Evolutionary conservation across 495 filamentous ascomycete genomes (phyloP).

Genomic region (Hypoxylon fragiforme): DNA sequence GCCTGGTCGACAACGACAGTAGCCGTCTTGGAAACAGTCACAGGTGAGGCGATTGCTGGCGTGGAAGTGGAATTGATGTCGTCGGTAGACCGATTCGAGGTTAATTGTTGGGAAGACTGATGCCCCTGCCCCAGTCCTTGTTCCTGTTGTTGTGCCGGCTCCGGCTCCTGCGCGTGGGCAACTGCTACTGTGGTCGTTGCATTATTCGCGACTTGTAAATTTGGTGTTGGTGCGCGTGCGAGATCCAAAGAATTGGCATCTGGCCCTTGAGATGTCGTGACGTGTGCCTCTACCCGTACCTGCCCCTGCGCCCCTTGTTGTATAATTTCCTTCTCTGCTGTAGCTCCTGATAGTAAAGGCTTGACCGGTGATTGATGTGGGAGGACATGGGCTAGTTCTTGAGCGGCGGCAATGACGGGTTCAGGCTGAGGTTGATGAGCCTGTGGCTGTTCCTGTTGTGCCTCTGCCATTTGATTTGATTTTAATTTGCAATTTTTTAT

Average conservation of each 20-base stretch:
- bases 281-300: conserved; percentile 23
- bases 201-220: conserved; percentile 23
- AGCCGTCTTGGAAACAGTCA: conserved; percentile 4
- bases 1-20: conserved; percentile 19
- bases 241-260: conserved; percentile 12
- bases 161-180: conserved; percentile 35
- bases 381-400: conserved; percentile 41
- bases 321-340: conserved; percentile 32
- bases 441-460: conserved; percentile 42
- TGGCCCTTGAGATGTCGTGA: conserved; percentile 7
- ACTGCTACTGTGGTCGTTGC: conserved; percentile 25
- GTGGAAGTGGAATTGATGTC: conserved; percentile 15
- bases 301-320: conserved; percentile 33
- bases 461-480: conserved; percentile 46
- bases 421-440: conserved; percentile 45
- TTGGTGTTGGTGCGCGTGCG: conserved; percentile 24
- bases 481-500: conserved; percentile 44
- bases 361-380: conserved; percentile 33
- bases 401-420: conserved; percentile 41
- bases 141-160: conserved; percentile 30
- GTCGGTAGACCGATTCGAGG: conserved; percentile 27
- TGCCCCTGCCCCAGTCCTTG: conserved; percentile 11
- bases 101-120: conserved; percentile 8
- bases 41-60: conserved; percentile 17
- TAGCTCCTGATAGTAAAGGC: conserved; percentile 33